Percentiles rank a stretch among this genome's conserved stretches.
phyloP scores from a whole-genome alignment of 148 eudicot species.

The Cornus suecica region DNA sequence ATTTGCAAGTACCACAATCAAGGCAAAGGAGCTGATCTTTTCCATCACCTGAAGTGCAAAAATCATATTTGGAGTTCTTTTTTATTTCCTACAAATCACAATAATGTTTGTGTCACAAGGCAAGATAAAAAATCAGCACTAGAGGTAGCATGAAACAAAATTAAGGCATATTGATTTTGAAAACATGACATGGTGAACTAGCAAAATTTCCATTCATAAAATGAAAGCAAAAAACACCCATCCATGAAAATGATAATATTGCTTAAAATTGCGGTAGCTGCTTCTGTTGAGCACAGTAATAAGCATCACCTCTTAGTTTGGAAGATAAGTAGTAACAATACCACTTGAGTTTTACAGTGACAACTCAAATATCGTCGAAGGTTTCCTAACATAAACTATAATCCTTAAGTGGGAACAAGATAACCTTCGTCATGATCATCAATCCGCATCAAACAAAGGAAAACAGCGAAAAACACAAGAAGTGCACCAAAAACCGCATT shows the following conservation, averaged over 20 bases:
- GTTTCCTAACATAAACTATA: background rate
- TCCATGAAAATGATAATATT: slow-evolving; percentile 16
- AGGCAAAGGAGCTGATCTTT: background rate
- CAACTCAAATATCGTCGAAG: background rate
- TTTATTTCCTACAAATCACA: background rate
- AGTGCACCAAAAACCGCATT: slow-evolving; percentile 25
- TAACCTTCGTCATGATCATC: slow-evolving; percentile 38
- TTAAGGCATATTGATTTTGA: background rate
- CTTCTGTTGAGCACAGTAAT: background rate
- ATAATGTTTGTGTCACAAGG: no score
- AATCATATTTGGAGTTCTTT: background rate
- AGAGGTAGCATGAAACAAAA: no score
- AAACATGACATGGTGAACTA: no score
- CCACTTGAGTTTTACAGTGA: background rate
- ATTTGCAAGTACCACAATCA: background rate
- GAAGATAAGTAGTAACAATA: background rate
- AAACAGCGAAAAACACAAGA: slow-evolving; percentile 34
- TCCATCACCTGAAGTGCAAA: background rate
- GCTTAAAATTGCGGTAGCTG: background rate
- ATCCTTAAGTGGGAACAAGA: slow-evolving; percentile 74
- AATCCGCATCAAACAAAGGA: slow-evolving; percentile 33
- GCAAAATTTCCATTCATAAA: background rate
- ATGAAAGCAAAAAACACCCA: slow-evolving; percentile 3
- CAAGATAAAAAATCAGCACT: no score
- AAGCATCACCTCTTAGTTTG: background rate